Conservation (phyloP, 2,329 filamentous ascomycete species). For the Apiospora rasikravindrae region DNA sequence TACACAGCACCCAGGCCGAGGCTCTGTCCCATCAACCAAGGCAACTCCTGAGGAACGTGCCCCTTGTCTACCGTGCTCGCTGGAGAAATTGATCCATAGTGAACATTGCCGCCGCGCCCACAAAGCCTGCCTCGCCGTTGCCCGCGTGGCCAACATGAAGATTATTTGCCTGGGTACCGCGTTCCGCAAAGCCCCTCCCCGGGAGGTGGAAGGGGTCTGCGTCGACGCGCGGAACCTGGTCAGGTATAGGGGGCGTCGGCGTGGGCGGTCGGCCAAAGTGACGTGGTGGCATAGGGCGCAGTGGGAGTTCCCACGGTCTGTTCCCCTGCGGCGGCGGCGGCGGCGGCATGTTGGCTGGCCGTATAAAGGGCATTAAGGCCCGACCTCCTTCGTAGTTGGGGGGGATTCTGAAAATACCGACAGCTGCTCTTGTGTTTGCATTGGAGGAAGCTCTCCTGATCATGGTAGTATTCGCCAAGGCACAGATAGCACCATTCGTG, state of each 20-base stretch:
- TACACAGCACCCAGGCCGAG: not conserved
- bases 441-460: conserved; percentile 34
- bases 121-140: conserved; percentile 14
- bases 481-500: conserved; percentile 49
- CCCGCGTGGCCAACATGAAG: conserved; percentile 5
- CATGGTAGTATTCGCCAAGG: conserved; percentile 35
- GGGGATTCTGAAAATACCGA: conserved; percentile 32
- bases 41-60: not conserved
- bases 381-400: conserved; percentile 34
- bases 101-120: conserved; percentile 22
- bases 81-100: conserved; percentile 20
- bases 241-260: not conserved
- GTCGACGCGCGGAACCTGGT: not conserved
- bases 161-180: not conserved
- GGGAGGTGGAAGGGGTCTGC: conserved; percentile 15
- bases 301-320: not conserved
- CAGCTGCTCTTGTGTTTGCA: conserved; percentile 41
- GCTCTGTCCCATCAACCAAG: too few species aligned
- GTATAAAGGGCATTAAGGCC: conserved; percentile 29
- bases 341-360: not conserved
- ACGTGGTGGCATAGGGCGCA: not conserved
- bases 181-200: conserved; percentile 14
- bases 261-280: not conserved
- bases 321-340: not conserved
- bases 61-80: not conserved